These are phyloP conservation scores for Dalbergia cultrata DNA, from an alignment of 306 rosid genomes.

Conservation along the genomic window DNA sequence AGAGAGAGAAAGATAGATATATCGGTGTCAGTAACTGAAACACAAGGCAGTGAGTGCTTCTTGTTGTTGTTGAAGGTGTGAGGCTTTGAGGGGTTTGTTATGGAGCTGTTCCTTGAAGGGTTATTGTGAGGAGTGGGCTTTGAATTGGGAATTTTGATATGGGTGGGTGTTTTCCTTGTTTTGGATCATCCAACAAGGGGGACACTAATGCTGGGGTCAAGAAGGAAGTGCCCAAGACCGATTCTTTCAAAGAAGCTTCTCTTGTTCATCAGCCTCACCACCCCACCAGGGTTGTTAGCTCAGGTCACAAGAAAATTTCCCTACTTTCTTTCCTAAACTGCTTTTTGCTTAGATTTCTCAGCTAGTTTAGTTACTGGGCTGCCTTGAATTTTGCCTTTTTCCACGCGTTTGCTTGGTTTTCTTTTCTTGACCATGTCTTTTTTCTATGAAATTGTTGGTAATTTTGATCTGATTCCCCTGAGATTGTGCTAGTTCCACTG, in stretches of 20 bases:
- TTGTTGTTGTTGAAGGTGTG: too few relatives aligned
- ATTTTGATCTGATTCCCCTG: slow-evolving; percentile 56
- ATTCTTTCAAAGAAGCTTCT: slow-evolving; percentile 67
- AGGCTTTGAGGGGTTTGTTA: slow-evolving; percentile 34
- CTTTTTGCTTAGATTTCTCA: slow-evolving; percentile 39
- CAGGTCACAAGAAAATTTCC: slow-evolving; percentile 53
- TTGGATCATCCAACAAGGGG: slow-evolving; percentile 62
- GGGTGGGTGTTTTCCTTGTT: slow-evolving; percentile 89
- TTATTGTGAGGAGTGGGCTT: slow-evolving; percentile 36
- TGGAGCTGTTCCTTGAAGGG: slow-evolving; percentile 45
- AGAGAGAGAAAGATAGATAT: background rate
- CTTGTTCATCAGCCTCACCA: slow-evolving; percentile 62
- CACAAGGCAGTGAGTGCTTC: slow-evolving; percentile 44
- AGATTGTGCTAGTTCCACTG: slow-evolving; percentile 34
- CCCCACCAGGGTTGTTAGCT: slow-evolving; percentile 49
- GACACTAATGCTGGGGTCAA: slow-evolving; percentile 52
- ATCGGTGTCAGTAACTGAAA: slow-evolving; percentile 3
- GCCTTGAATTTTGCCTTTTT: slow-evolving; percentile 35
- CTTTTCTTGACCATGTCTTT: slow-evolving; percentile 7
- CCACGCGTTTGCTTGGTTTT: background rate
- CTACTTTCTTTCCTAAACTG: slow-evolving; percentile 32
- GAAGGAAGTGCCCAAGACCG: slow-evolving; percentile 57
- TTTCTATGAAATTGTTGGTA: slow-evolving; percentile 23
- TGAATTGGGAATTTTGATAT: slow-evolving; percentile 62
- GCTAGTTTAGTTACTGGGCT: slow-evolving; percentile 29